phyloP scores from a whole-genome alignment of 179 eudicot species.

The Gypsophila paniculata region DNA sequence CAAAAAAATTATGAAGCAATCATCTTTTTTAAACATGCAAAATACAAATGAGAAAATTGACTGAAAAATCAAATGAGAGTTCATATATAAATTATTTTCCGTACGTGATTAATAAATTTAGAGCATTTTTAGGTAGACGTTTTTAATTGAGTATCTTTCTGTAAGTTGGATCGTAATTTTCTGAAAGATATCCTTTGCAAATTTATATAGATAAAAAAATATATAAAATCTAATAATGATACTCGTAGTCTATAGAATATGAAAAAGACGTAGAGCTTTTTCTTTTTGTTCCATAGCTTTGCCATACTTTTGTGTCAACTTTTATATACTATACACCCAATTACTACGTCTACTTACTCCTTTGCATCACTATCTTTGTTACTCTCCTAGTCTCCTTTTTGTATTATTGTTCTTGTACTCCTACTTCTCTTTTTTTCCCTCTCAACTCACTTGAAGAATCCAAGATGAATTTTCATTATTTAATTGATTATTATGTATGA shows the following conservation, averaged over 20 bases:
- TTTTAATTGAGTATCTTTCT: too few relatives aligned
- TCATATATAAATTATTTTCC: too few relatives aligned
- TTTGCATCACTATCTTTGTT: constrained; percentile 8
- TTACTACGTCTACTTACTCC: constrained; percentile 11
- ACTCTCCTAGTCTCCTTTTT: constrained; percentile 11
- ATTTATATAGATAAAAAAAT: not conserved
- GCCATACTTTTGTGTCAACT: not conserved
- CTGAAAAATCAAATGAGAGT: too few relatives aligned
- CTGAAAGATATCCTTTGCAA: too few relatives aligned
- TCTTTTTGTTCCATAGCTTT: constrained; percentile 26
- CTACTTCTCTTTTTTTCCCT: not conserved
- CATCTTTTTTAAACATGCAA: too few relatives aligned
- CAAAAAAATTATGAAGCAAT: too few relatives aligned
- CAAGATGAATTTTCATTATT: not conserved
- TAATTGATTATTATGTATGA: not conserved
- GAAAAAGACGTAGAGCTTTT: constrained; percentile 24
- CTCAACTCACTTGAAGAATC: constrained; percentile 16
- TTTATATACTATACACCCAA: constrained; percentile 4
- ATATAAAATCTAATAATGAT: too few relatives aligned
- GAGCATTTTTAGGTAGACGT: too few relatives aligned
- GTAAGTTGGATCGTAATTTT: too few relatives aligned
- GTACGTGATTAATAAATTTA: too few relatives aligned
- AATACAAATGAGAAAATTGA: too few relatives aligned
- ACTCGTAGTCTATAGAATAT: not conserved
- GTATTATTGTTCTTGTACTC: constrained; percentile 14